These are phyloP conservation scores for Yarrowia bubula DNA, from an alignment of 805 yeast genomes.

Conservation along the genomic window DNA sequence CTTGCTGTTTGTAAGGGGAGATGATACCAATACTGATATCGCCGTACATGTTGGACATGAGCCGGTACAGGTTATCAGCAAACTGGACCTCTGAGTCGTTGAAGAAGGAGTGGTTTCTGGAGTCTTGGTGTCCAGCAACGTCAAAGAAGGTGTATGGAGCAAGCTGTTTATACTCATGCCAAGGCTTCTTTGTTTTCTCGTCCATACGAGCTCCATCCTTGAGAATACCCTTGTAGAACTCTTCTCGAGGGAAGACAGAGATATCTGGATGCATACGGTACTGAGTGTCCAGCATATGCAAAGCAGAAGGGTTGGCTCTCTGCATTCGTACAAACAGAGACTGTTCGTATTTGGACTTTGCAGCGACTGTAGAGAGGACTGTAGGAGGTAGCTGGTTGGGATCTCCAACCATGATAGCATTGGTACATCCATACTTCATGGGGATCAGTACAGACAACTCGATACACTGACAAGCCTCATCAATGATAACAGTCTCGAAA, in stretches of 20 bases:
- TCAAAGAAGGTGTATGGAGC: constrained; percentile 81
- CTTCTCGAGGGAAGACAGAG: constrained; percentile 77
- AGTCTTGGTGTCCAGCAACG: constrained; percentile 61
- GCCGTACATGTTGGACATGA: constrained; percentile 44
- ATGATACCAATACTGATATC: constrained; percentile 74
- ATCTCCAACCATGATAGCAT: constrained; percentile 97
- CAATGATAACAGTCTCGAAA: constrained; percentile 88
- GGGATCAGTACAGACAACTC: constrained; percentile 92
- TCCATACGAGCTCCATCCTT: constrained; percentile 78
- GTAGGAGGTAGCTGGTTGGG: constrained; percentile 98
- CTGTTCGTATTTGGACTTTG: constrained; percentile 77
- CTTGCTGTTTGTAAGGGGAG: constrained; percentile 93
- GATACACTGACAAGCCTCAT: constrained; percentile 97
- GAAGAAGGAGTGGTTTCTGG: constrained; percentile 62
- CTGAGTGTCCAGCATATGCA: constrained; percentile 80
- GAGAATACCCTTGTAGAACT: constrained; percentile 72
- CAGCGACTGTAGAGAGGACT: constrained; percentile 85
- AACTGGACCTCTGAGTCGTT: constrained; percentile 70
- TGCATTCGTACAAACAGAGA: constrained; percentile 94
- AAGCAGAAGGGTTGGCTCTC: constrained; percentile 54
- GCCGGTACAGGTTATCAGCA: constrained; percentile 64
- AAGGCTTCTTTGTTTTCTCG: constrained; percentile 56
- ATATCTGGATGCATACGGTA: constrained; percentile 97
- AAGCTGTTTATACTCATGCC: constrained; percentile 63
- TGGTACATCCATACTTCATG: constrained; percentile 80